Base-by-base conservation (phyloP, 768 basidiomycete genomes). In the Lactarius quietus region DNA sequence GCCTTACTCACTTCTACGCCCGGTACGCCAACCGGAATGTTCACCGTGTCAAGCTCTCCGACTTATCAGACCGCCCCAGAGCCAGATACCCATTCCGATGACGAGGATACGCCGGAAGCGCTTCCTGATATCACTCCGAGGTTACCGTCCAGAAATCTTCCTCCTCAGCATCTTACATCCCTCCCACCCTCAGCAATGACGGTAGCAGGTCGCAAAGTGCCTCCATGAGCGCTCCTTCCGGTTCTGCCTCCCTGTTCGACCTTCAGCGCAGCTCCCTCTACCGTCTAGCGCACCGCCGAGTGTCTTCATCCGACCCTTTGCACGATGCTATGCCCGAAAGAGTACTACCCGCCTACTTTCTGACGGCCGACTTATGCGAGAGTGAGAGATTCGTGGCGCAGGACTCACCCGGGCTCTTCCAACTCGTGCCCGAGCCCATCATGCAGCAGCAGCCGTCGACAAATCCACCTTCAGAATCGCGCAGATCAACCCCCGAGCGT, bases 271-370 rank as follows among this genome's bases (percentile, higher is more conserved):
- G 2, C 48, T 7, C n/a, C 39, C 26, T 12, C 43, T 33, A 20
- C 18, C 59, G 43, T 23, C 55, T 23, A 45, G 48, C 14, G 18
- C 56, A 35, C 43, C 15, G 9, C 26, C 39, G 31, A 26, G 31
- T 9, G 66, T 54, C n/a, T 3, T 57, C 20, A 3, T n/a, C 29
- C 35, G n/a, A 26, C 29, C 29, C 26, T 23, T 39, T 57, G 2
- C 33, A 66, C 39, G 66, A 69, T 26, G 67, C 69, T 14, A 66
- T 81, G 31, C 73, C 76, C 2, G 86, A 86, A n/a, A 85, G 86
- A 23, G 75, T 78, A 14, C 90, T 89, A 1, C 90, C 90, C 0
- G 84, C 89, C 0, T 92, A 92, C 70, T 89, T 88, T 0, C 77
- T 83, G 0, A 68, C 79, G 2, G 82, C 89, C 33, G 81, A 86